phyloP scores from a whole-genome alignment of 176 grass and related monocot species.

The Avena sativa region DNA sequence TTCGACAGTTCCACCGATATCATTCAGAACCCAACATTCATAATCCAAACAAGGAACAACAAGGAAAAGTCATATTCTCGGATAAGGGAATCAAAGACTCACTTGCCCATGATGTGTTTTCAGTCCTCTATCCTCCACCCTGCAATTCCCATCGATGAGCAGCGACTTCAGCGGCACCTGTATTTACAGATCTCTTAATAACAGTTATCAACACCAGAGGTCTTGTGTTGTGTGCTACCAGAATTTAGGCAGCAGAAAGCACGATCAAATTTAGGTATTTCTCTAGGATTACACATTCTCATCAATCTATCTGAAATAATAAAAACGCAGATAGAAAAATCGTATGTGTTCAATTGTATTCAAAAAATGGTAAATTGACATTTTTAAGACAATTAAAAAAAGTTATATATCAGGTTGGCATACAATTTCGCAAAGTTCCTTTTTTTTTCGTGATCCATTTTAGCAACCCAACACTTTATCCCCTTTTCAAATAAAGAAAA shows the following conservation, averaged over 20 bases:
- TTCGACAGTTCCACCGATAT: not conserved
- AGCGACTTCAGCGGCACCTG: slow-evolving; percentile 73
- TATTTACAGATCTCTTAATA: slow-evolving; percentile 16
- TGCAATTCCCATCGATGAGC: slow-evolving; percentile 89
- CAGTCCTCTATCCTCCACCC: slow-evolving; percentile 89
- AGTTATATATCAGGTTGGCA: no score
- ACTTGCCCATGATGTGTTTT: slow-evolving; percentile 95
- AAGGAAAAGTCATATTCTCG: not conserved
- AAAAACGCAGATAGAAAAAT: not conserved
- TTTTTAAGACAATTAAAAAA: not conserved
- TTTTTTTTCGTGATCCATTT: no score
- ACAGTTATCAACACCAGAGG: not conserved
- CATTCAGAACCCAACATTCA: not conserved
- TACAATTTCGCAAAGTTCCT: no score
- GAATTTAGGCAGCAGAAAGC: not conserved
- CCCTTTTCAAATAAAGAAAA: no score
- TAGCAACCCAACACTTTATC: no score
- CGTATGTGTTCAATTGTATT: no score
- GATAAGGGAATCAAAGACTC: slow-evolving; percentile 25
- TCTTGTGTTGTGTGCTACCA: not conserved
- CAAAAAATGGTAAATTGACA: not conserved
- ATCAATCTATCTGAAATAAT: not conserved
- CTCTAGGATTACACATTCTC: not conserved
- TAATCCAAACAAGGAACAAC: not conserved
- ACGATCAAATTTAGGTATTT: not conserved